These are phyloP conservation scores for Cudoniella acicularis DNA, from an alignment of 495 filamentous ascomycete species.

Conservation along the genomic window DNA sequence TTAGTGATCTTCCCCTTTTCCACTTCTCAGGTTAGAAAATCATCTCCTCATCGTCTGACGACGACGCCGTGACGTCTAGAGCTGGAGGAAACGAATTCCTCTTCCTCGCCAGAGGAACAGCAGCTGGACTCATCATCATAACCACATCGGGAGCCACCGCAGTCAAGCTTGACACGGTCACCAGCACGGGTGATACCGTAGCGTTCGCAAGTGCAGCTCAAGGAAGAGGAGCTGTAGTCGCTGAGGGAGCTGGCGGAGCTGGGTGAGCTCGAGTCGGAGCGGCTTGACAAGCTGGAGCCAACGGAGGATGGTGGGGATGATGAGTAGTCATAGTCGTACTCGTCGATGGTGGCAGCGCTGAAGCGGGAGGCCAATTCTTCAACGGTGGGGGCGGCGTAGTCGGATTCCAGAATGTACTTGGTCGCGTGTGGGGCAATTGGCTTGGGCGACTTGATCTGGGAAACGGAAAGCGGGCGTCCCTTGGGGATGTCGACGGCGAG, in stretches of 20 bases:
- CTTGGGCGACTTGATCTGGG: constrained; percentile 87
- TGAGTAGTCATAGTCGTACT: constrained; percentile 58
- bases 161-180: constrained; percentile 90
- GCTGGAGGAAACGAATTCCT: constrained; percentile 52
- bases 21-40: not conserved
- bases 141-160: constrained; percentile 79
- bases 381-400: constrained; percentile 64
- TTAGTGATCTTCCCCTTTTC: constrained; percentile 1
- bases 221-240: constrained; percentile 58
- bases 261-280: constrained; percentile 69
- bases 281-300: constrained; percentile 71
- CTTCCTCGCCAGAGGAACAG: constrained; percentile 54
- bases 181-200: constrained; percentile 94
- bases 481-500: constrained; percentile 66
- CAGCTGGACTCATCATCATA: constrained; percentile 63
- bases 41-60: constrained; percentile 43
- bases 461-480: constrained; percentile 79
- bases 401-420: constrained; percentile 73
- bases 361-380: constrained; percentile 74
- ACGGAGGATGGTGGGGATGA: constrained; percentile 63
- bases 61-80: constrained; percentile 76
- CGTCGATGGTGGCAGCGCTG: constrained; percentile 64
- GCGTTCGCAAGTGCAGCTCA: constrained; percentile 81
- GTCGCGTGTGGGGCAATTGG: constrained; percentile 83
- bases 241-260: constrained; percentile 69